Conservation (phyloP, 768 basidiomycete genomes). For the Coprinellus micaceus region DNA sequence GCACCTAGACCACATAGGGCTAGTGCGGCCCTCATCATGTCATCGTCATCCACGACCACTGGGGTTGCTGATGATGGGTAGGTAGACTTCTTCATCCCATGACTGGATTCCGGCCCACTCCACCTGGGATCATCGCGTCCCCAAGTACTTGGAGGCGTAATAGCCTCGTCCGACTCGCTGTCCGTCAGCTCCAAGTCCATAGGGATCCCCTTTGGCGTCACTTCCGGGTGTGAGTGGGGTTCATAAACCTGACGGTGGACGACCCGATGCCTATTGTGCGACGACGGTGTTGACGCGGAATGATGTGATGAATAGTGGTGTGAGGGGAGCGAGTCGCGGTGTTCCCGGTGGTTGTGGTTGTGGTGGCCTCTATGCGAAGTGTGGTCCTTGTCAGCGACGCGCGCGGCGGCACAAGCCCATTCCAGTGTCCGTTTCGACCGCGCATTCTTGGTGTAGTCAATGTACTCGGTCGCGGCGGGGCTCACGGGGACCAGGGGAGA, state of each 20-base stretch:
- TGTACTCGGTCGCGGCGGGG: slow-evolving; percentile 44
- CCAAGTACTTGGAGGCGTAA: slow-evolving; percentile 59
- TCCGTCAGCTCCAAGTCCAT: slow-evolving; percentile 50
- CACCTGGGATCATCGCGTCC: slow-evolving; percentile 39
- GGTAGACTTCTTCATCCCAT: slow-evolving; percentile 11
- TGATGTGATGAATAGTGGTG: slow-evolving; percentile 1
- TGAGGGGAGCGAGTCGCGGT: slow-evolving; percentile 1
- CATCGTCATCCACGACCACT: slow-evolving; percentile 47
- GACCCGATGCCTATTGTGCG: slow-evolving; percentile 8
- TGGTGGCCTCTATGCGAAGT: slow-evolving; percentile 10
- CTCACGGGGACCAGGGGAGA: slow-evolving; percentile 58
- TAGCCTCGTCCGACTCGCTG: slow-evolving; percentile 59
- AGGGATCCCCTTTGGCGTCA: slow-evolving; percentile 11
- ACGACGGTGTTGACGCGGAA: slow-evolving; percentile 9
- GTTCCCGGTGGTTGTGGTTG: slow-evolving; percentile 8
- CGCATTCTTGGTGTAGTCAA: slow-evolving; percentile 46
- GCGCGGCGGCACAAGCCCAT: slow-evolving; percentile 69
- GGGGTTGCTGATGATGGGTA: slow-evolving; percentile 13
- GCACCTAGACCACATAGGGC: slow-evolving; percentile 57
- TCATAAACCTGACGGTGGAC: slow-evolving; percentile 10
- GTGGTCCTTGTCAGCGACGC: slow-evolving; percentile 44
- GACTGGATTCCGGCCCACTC: slow-evolving; percentile 22
- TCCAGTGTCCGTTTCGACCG: slow-evolving; percentile 56
- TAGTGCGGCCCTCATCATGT: slow-evolving; percentile 68
- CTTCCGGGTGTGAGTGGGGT: slow-evolving; percentile 6